Conservation (phyloP, 805 yeast species). For the Candida schatavii region DNA sequence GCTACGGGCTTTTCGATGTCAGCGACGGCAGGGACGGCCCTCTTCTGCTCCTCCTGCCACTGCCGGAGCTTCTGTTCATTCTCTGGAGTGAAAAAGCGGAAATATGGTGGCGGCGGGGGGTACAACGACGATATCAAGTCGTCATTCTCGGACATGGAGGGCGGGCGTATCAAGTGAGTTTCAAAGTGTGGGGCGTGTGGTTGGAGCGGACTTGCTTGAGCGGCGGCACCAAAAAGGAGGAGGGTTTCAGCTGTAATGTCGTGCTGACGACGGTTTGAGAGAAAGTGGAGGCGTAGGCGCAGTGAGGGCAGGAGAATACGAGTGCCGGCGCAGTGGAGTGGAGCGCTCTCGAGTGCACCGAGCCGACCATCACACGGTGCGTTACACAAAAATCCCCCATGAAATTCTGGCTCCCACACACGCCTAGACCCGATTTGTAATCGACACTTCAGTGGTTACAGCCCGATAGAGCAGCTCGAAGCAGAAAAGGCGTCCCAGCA, state of each 20-base stretch:
- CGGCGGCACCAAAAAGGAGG: no score
- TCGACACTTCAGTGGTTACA: background rate
- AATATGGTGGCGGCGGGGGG: constrained; percentile 92
- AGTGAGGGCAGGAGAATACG: no score
- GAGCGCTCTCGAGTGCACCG: no score
- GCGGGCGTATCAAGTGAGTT: background rate
- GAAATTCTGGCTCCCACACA: no score
- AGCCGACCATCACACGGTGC: no score
- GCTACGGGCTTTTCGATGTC: constrained; percentile 17
- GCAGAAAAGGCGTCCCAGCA: background rate
- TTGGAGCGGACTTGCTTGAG: no score
- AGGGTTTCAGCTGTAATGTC: no score
- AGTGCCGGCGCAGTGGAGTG: no score
- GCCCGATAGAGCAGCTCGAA: background rate
- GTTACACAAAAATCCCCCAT: no score
- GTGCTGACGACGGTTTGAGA: no score
- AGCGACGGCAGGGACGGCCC: constrained; percentile 9
- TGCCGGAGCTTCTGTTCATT: constrained; percentile 49
- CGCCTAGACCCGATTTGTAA: no score
- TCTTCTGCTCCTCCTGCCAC: constrained; percentile 13
- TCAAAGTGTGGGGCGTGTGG: background rate
- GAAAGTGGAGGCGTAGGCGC: no score
- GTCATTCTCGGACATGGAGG: constrained; percentile 13
- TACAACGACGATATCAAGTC: constrained; percentile 64
- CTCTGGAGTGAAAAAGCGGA: constrained; percentile 67